Conservation (phyloP, 2,329 filamentous ascomycete genomes). For the Fusarium hostae region DNA sequence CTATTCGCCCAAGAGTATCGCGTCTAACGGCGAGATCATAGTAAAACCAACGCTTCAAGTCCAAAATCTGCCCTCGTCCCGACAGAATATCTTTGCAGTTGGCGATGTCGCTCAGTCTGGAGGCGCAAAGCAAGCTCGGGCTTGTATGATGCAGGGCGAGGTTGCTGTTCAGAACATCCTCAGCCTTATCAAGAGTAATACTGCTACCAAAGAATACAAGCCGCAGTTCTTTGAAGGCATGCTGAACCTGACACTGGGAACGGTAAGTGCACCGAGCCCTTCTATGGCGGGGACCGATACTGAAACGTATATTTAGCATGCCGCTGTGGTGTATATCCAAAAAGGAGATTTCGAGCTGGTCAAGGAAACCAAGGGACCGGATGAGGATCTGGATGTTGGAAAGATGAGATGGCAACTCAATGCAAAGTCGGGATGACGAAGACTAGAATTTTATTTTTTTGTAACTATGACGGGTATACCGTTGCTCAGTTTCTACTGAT, state of each 20-base stretch:
- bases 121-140: constrained; percentile 28
- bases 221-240: constrained; percentile 18
- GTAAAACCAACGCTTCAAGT: constrained; percentile 25
- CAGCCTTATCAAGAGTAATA: neutral
- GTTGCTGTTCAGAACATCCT: constrained; percentile 4
- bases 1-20: constrained; percentile 3
- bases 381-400: constrained; percentile 6
- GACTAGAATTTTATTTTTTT: fast-evolving
- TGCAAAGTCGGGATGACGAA: neutral
- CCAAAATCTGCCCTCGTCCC: neutral
- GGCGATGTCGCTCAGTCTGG: constrained; percentile 25
- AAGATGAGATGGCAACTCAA: constrained; percentile 12
- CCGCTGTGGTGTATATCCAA: neutral
- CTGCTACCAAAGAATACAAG: neutral
- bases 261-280: neutral
- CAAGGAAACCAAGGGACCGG: neutral
- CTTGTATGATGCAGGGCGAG: constrained; percentile 20
- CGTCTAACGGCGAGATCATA: neutral
- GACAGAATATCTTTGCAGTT: constrained; percentile 1
- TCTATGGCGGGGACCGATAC: fast-evolving
- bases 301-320: neutral
- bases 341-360: constrained; percentile 16
- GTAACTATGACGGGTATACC: fast-evolving
- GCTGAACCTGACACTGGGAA: constrained; percentile 17
- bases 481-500: fast-evolving